Percentiles rank a stretch among this genome's conserved stretches.
phyloP scores from a whole-genome alignment of 2,329 filamentous ascomycete species.

The Elsinoe ampelina region DNA sequence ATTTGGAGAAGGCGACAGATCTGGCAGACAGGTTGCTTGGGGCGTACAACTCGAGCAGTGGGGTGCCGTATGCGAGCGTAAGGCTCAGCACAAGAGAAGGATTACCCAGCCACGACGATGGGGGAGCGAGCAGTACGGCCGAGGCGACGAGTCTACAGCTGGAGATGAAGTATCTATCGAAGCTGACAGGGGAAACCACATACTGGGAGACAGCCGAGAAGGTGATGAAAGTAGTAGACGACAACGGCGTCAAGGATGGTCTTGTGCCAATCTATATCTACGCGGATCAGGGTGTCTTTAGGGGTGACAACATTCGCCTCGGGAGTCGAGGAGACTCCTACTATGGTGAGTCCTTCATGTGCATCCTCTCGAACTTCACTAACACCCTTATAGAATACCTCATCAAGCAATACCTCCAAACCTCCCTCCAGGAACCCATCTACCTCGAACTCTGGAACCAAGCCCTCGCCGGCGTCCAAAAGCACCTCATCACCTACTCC shows the following conservation, averaged over 20 bases:
- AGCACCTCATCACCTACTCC: slow-evolving; percentile 86
- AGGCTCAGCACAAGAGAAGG: slow-evolving; percentile 71
- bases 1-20: slow-evolving; percentile 91
- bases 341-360: slow-evolving; percentile 47
- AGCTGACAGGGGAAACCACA: slow-evolving; percentile 80
- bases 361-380: background rate
- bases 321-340: slow-evolving; percentile 95
- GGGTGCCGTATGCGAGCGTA: slow-evolving; percentile 82
- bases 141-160: slow-evolving; percentile 88
- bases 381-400: slow-evolving; percentile 59
- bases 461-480: slow-evolving; percentile 72
- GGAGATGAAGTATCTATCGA: slow-evolving; percentile 94
- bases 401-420: slow-evolving; percentile 97
- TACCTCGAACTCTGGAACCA: slow-evolving; percentile 94
- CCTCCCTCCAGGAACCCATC: slow-evolving; percentile 70
- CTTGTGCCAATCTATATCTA: slow-evolving; percentile 88
- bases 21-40: slow-evolving; percentile 77
- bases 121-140: slow-evolving; percentile 83
- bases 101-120: slow-evolving; percentile 71
- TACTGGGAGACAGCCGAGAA: slow-evolving; percentile 91
- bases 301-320: slow-evolving; percentile 75
- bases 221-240: slow-evolving; percentile 83
- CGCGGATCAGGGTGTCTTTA: slow-evolving; percentile 67
- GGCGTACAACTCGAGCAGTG: slow-evolving; percentile 79
- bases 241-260: slow-evolving; percentile 68